Percentiles rank a stretch among this genome's conserved stretches.
These are phyloP conservation scores for Panaeolus cyanescens DNA, from an alignment of 768 basidiomycete genomes.

Conservation along the genomic window DNA sequence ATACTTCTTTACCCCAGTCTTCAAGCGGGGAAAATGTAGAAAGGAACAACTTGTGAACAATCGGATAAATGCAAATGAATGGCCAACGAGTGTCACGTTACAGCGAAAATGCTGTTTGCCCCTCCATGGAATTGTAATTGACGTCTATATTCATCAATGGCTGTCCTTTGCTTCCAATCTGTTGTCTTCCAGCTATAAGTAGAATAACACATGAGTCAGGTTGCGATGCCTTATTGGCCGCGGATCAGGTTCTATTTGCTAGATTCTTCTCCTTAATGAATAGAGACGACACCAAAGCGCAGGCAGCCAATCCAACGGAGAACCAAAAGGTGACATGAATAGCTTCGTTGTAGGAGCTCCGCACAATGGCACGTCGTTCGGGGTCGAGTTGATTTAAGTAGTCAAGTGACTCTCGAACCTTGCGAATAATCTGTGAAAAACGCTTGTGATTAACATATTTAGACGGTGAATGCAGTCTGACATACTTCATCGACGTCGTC, in stretches of 20 bases:
- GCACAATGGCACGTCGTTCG: constrained; percentile 34
- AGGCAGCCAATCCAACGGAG: constrained; percentile 39
- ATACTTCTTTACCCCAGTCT: not conserved
- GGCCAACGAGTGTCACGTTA: too few species aligned
- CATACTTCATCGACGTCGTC: constrained; percentile 56
- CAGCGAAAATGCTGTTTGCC: too few species aligned
- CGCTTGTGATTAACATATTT: not conserved
- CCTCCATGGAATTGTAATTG: too few species aligned
- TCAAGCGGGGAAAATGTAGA: too few species aligned
- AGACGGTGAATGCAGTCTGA: not conserved
- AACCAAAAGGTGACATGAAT: constrained; percentile 52
- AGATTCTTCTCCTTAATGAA: constrained; percentile 57
- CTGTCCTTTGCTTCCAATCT: not conserved
- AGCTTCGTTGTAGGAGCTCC: constrained; percentile 44
- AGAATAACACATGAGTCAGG: not conserved
- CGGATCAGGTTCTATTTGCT: constrained; percentile 9
- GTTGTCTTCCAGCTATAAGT: not conserved
- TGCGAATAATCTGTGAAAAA: constrained; percentile 42
- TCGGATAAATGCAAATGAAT: too few species aligned
- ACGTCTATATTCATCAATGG: not conserved
- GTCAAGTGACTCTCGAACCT: constrained; percentile 50
- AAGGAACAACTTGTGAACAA: too few species aligned
- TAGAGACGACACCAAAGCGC: constrained; percentile 43
- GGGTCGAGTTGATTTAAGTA: constrained; percentile 48
- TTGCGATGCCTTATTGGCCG: not conserved